Conservation (phyloP, 1,284 basidiomycete genomes). For the Austroboletus sp. region DNA sequence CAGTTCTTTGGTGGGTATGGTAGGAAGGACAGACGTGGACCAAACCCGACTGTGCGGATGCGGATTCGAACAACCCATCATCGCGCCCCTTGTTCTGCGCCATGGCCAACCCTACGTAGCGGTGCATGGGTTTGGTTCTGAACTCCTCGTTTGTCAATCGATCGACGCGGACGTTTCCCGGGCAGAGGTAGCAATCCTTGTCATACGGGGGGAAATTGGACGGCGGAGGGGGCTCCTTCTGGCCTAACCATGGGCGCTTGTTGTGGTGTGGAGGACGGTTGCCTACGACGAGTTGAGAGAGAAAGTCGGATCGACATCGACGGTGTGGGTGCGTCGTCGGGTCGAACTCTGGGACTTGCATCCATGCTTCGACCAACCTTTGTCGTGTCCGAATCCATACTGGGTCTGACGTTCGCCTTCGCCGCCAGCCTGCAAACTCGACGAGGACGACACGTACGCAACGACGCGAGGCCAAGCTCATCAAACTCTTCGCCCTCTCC, state of each 20-base stretch:
- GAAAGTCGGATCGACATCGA: constrained; percentile 41
- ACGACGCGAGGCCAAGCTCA: constrained; percentile 73
- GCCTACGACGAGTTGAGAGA: constrained; percentile 37
- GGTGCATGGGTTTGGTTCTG: no score
- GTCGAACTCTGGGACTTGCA: no score
- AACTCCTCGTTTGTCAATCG: constrained; percentile 71
- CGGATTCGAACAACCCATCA: constrained; percentile 96
- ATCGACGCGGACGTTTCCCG: constrained; percentile 76
- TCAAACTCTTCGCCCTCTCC: constrained; percentile 61
- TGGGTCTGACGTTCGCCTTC: constrained; percentile 50
- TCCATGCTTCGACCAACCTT: no score
- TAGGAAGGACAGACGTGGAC: constrained; percentile 73
- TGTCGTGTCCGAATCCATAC: constrained; percentile 32
- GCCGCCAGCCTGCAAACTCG: constrained; percentile 51
- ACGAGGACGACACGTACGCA: constrained; percentile 69
- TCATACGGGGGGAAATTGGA: constrained; percentile 64
- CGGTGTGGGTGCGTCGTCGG: constrained; percentile 65
- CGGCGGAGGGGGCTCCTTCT: constrained; percentile 63
- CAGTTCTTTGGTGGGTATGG: constrained; percentile 63
- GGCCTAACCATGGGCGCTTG: constrained; percentile 80
- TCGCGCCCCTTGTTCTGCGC: constrained; percentile 85
- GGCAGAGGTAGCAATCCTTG: constrained; percentile 82
- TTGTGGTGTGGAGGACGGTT: constrained; percentile 81
- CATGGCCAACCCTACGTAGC: background rate
- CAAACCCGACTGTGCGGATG: constrained; percentile 94